phyloP scores from a whole-genome alignment of 345 rosid species.

The Corymbia maculata region DNA sequence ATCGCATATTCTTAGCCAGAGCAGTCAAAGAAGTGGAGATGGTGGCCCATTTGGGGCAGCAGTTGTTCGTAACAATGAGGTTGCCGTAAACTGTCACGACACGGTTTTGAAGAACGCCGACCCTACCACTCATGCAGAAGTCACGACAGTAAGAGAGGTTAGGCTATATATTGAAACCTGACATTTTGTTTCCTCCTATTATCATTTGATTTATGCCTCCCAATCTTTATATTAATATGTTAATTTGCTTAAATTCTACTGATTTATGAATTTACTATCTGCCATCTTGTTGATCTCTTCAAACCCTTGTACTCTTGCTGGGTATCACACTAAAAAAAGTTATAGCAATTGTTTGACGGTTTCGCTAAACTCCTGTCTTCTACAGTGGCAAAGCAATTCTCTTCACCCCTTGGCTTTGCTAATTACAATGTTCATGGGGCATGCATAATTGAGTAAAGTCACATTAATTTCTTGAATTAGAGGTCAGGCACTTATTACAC shows the following conservation, averaged over 20 bases:
- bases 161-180: neutral
- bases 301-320: neutral
- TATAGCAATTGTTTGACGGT: neutral
- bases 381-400: neutral
- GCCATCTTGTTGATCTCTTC: neutral
- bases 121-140: slow-evolving; percentile 93
- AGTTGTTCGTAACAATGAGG: slow-evolving; percentile 63
- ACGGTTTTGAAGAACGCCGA: slow-evolving; percentile 64
- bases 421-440: neutral
- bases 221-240: neutral
- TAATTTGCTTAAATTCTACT: neutral
- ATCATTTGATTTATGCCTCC: neutral
- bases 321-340: neutral
- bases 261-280: neutral
- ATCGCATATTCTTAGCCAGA: slow-evolving; percentile 62
- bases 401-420: neutral
- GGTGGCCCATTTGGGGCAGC: slow-evolving; percentile 98
- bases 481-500: neutral
- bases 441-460: neutral
- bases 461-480: neutral
- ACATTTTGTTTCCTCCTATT: neutral
- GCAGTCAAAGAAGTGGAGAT: slow-evolving; percentile 93
- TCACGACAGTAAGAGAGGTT: slow-evolving; percentile 91
- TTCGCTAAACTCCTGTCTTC: neutral
- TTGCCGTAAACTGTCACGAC: slow-evolving; percentile 82